Evolutionary conservation across 1,284 basidiomycete genomes (phyloP).

Genomic region (Moesziomyces globuligerus): DNA sequence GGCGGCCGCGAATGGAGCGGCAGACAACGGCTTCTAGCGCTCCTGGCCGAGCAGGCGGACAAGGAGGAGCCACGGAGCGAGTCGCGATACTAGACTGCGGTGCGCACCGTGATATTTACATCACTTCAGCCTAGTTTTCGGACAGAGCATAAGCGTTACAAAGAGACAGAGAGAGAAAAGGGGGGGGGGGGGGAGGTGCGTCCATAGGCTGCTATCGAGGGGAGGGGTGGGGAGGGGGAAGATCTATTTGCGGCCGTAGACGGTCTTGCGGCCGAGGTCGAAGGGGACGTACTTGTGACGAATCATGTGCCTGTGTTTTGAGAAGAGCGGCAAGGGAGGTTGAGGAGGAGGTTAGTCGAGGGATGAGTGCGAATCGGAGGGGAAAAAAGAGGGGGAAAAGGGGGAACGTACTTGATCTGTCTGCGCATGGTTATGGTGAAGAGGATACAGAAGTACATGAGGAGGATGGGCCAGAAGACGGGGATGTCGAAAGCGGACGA

Average conservation of each 20-base stretch:
- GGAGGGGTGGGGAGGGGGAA: neutral
- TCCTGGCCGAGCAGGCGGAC: conserved; percentile 7
- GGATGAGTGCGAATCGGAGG: conserved; percentile 1
- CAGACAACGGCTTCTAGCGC: conserved; percentile 17
- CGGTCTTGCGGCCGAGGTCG: conserved; percentile 83
- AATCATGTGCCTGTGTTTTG: conserved; percentile 85
- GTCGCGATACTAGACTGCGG: no score
- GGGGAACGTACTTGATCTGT: conserved; percentile 67
- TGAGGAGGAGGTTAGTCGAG: neutral
- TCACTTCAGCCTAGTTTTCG: neutral
- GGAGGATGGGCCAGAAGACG: conserved; percentile 97
- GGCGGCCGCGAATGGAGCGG: conserved; percentile 76
- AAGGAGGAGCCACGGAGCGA: neutral
- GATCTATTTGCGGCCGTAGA: conserved; percentile 51
- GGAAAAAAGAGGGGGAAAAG: neutral
- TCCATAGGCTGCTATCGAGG: neutral
- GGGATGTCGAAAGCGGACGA: conserved; percentile 82
- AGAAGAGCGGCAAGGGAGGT: no score
- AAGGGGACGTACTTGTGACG: conserved; percentile 91
- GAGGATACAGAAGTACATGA: conserved; percentile 76
- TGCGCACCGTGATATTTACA: conserved; percentile 4
- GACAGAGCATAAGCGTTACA: neutral
- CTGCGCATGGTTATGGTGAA: conserved; percentile 68
- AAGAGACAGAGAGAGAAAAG: neutral
- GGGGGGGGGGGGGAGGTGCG: neutral